These are phyloP conservation scores for Diaporthe eres DNA, from an alignment of 2,329 filamentous ascomycete species.

Conservation along the genomic window DNA sequence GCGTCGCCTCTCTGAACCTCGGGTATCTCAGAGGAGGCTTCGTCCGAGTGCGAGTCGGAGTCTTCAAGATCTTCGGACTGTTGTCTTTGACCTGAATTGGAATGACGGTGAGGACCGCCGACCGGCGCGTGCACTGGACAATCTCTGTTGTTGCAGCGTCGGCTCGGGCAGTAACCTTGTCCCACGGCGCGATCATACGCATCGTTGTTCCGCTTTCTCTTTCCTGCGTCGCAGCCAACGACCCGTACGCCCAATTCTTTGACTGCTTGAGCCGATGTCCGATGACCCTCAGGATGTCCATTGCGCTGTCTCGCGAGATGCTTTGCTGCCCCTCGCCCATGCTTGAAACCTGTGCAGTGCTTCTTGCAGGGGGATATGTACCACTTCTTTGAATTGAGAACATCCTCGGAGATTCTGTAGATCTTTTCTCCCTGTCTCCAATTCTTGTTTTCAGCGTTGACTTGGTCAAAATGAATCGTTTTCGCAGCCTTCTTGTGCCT, in stretches of 20 bases:
- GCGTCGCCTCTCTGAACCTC: neutral
- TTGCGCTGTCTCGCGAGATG: neutral
- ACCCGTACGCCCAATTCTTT: neutral
- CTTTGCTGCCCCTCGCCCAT: neutral
- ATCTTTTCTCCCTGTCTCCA: neutral
- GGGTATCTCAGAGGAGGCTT: too few relatives aligned
- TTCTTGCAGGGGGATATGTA: neutral
- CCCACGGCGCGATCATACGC: neutral
- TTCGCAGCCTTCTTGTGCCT: neutral
- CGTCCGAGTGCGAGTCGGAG: neutral
- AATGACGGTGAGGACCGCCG: neutral
- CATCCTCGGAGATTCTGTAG: neutral
- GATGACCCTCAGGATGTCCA: neutral
- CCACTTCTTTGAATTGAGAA: neutral
- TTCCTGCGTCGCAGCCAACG: neutral
- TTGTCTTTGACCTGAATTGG: neutral
- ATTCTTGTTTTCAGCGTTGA: neutral
- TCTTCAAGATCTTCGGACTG: neutral
- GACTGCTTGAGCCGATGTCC: neutral
- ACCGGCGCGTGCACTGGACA: neutral
- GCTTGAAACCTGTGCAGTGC: too few relatives aligned
- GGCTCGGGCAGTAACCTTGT: neutral
- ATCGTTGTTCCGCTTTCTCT: neutral
- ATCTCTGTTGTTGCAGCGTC: neutral
- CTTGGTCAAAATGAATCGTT: neutral